Evolutionary conservation across 257 asterid species (phyloP), one percentile per base, ranked within the genome.

Genomic region (Solanum bukasovii): DNA sequence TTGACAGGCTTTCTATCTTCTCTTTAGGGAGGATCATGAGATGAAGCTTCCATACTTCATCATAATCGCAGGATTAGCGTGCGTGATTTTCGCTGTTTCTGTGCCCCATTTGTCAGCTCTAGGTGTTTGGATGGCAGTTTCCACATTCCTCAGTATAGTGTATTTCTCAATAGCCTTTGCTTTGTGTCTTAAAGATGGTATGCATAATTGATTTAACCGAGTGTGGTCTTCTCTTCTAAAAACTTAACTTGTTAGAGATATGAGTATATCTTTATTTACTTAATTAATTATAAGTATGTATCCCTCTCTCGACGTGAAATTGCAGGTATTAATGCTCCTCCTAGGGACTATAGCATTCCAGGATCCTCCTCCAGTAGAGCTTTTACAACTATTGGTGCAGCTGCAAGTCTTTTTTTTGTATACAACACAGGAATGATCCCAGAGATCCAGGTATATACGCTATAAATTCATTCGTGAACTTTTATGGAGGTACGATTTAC

Each of bases 351-450:
- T 86, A 73, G 67, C 91, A 94, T 95, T 87, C 96, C 94, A 7
- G 95, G 95, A 85, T 63, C 95, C 59, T 84, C 63, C 25, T 63
- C 81, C 9, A 86, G 92, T 91, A 94, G 78, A 92, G 88, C 93
- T 88, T 96, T 94, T 88, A 88, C 97, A 20, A 94, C 93, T 40
- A 89, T 96, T 25, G 99, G 99, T 88, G 97, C 98, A 75, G 78
- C 93, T 72, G 98, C 98, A 49, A 96, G 93, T 89, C 98, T 95
- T 44, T 94, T 96, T 29, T 96, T 96, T 86, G 95, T 98, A 87
- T 96, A 94, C 93, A 96, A 96, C 86, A 96, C 99, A 5, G 98
- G 99, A 91, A 96, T 95, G 98, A 96, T 96, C 89, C 99, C 99
- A 8, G 98, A 96, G 94, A 96, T 96, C 87, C 99, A 94, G 96